Evolutionary conservation across 176 grass and related monocot species (phyloP), one percentile per base, ranked within the genome.

Genomic region (Themeda triandra): DNA sequence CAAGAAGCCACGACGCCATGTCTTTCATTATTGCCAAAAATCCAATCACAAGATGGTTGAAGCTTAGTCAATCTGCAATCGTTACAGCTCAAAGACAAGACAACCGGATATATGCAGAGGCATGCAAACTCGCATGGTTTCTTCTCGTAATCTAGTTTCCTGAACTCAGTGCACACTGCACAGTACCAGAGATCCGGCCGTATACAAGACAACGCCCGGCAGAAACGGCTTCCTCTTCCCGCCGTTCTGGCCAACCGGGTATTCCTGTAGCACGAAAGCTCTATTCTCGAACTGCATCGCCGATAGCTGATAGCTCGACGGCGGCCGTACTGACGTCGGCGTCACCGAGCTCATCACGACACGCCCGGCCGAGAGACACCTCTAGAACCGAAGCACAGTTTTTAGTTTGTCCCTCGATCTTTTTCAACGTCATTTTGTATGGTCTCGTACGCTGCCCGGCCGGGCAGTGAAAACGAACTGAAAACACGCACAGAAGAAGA

Each of bases 401-500:
- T 29, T 19, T 8, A 5, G 53, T 7, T 46, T 11, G 25, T 25
- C 27, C 27, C 40, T 8, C 73, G 25, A 35, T 67, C n/a, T n/a
- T n/a, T n/a, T n/a, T n/a, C n/a, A 24, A 1, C 63, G 9, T 65
- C 63, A 23, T 54, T 13, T 25, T n/a, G 31, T 56, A 59, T 39
- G 44, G 58, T 24, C 29, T 15, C 37, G 7, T 36, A 33, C 29
- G 29, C 73, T n/a, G 73, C 40, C 40, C 39, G 76, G 72, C 29
- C 13, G 27, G 83, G 17, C 67, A 33, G 56, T 69, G 83, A 78
- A 77, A 85, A 77, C 63, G 63, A 14, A 45, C 14, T 45, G 46
- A 85, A 54, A 68, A 31, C 48, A 28, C 41, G 13, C 59, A 11
- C 11, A 24, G 48, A 6, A 33, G 36, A 6, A 8, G 58, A 39